A percentile compares a stretch with the other conserved stretches of the same genome.
Conservation (phyloP, 1,284 basidiomycete genomes). For the Trichosporon coremiiforme region DNA sequence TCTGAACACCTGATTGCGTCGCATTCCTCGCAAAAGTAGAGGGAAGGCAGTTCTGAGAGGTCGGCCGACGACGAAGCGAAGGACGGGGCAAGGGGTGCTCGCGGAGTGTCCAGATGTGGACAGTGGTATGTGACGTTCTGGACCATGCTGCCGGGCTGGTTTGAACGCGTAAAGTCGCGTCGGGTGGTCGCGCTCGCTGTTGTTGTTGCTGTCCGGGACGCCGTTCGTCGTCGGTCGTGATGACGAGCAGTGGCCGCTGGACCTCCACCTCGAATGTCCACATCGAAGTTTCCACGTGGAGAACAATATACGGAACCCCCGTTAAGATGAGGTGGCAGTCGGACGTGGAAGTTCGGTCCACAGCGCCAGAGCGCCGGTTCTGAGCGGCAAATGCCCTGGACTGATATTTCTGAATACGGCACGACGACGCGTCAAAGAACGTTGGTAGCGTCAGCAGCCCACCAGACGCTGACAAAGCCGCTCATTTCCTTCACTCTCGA, state of each 20-base stretch:
- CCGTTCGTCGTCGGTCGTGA: background rate
- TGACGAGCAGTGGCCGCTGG: background rate
- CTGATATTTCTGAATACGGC: slow-evolving; percentile 1
- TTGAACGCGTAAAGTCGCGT: slow-evolving; percentile 8
- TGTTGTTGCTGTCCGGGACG: background rate
- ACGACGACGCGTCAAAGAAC: background rate
- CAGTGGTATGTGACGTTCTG: slow-evolving; percentile 53
- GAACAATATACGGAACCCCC: slow-evolving; percentile 16
- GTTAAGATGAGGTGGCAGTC: slow-evolving; percentile 9
- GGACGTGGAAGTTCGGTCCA: slow-evolving; percentile 6
- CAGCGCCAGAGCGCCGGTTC: background rate
- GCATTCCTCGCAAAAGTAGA: slow-evolving; percentile 99
- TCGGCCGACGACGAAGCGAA: slow-evolving; percentile 73
- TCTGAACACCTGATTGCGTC: slow-evolving; percentile 89
- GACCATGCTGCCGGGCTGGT: background rate
- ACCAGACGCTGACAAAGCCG: slow-evolving; percentile 1
- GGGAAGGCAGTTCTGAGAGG: slow-evolving; percentile 76
- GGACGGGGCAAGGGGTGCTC: slow-evolving; percentile 62
- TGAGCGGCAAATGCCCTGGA: slow-evolving; percentile 2
- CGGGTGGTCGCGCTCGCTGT: background rate
- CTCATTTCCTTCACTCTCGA: background rate
- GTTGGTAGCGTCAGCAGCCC: background rate
- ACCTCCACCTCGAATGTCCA: slow-evolving; percentile 3
- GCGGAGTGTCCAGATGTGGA: slow-evolving; percentile 56
- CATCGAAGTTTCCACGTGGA: background rate